phyloP scores from a whole-genome alignment of 257 asterid genomes.

The Solanum dulcamara region DNA sequence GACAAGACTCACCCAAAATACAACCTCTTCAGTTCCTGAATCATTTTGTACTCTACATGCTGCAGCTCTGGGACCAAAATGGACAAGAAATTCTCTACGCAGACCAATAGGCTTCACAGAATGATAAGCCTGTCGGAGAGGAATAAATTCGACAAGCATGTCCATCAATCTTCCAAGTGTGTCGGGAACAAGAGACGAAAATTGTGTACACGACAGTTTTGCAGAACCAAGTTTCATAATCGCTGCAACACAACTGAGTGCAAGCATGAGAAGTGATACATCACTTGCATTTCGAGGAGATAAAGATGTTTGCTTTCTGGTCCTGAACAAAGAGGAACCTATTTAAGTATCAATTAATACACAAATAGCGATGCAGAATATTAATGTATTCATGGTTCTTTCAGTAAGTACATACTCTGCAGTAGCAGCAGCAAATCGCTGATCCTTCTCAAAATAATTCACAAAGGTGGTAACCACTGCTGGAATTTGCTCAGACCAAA shows the following conservation, averaged over 20 bases:
- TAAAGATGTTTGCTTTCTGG: constrained; percentile 31
- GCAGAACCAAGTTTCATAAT: constrained; percentile 87
- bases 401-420: constrained; percentile 42
- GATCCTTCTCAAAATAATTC: constrained; percentile 65
- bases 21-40: constrained; percentile 60
- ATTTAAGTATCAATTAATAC: constrained; percentile 3
- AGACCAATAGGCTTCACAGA: constrained; percentile 68
- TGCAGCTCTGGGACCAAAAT: constrained; percentile 95
- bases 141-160: constrained; percentile 66
- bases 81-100: constrained; percentile 81
- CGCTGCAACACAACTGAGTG: constrained; percentile 82
- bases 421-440: constrained; percentile 50
- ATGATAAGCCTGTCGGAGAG: constrained; percentile 61
- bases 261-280: constrained; percentile 77
- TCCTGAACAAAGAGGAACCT: constrained; percentile 35
- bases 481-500: constrained; percentile 85
- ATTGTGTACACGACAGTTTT: constrained; percentile 76
- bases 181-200: constrained; percentile 64
- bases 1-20: constrained; percentile 81
- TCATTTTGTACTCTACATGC: constrained; percentile 48
- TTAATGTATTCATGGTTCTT: background rate
- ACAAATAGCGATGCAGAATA: background rate
- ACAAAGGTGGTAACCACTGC: constrained; percentile 54
- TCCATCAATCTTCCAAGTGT: constrained; percentile 86
- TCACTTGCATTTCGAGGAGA: constrained; percentile 53